Evolutionary conservation across 2,329 filamentous ascomycete genomes (phyloP).

Genomic region (Botrytis fabae): DNA sequence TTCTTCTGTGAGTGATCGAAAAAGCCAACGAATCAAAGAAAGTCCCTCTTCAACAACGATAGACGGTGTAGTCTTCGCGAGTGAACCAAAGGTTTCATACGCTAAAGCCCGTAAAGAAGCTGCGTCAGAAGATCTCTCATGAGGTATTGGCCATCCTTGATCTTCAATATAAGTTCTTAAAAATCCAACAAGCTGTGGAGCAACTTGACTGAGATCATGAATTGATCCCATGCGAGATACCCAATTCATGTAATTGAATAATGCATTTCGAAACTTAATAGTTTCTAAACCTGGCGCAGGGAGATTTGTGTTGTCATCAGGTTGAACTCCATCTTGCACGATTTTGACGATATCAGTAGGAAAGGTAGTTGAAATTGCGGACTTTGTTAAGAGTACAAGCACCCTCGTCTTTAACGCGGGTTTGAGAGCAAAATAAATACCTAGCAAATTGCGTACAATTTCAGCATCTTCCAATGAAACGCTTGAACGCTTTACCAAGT

Average conservation of each 20-base stretch:
- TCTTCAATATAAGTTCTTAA: conserved; percentile 72
- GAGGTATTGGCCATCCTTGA: conserved; percentile 78
- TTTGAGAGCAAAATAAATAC: conserved; percentile 71
- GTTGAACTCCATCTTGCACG: conserved; percentile 64
- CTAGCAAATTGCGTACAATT: conserved; percentile 67
- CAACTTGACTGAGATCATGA: conserved; percentile 63
- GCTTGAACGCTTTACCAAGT: conserved; percentile 78
- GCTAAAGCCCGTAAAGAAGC: conserved; percentile 72
- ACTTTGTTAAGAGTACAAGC: conserved; percentile 73
- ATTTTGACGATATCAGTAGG: conserved; percentile 66
- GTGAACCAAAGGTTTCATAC: conserved; percentile 86
- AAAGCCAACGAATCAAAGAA: conserved; percentile 72
- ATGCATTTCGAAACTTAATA: conserved; percentile 74
- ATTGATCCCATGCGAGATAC: conserved; percentile 71
- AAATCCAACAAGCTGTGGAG: conserved; percentile 64
- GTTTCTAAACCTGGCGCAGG: conserved; percentile 55
- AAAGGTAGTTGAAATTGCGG: conserved; percentile 69
- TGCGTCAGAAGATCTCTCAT: conserved; percentile 59
- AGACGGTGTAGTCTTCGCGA: conserved; percentile 65
- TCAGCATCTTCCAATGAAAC: conserved; percentile 69
- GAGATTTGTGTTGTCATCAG: conserved; percentile 42
- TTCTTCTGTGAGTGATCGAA: conserved; percentile 79
- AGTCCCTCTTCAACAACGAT: conserved; percentile 53
- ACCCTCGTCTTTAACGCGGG: conserved; percentile 76
- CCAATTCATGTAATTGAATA: conserved; percentile 87